Conservation (phyloP, 139 green algal species). For the Zygnema cylindricum region DNA sequence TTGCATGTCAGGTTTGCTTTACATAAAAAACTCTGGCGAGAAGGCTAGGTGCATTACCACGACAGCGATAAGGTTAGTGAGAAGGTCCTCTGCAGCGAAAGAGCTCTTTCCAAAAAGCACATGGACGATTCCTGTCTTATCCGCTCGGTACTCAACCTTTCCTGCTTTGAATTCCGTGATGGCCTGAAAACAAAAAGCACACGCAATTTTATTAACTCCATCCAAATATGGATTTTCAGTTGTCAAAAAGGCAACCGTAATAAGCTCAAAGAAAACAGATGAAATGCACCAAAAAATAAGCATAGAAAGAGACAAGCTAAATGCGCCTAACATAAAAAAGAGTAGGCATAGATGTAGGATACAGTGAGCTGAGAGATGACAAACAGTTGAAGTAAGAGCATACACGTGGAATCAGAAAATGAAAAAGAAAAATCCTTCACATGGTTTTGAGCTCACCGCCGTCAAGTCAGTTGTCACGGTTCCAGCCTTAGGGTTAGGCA, state of each 20-base stretch:
- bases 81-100: conserved; percentile 85
- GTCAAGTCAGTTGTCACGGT: conserved; percentile 98
- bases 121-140: conserved; percentile 98
- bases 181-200: conserved; percentile 82
- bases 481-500: conserved; percentile 99
- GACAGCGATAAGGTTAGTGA: conserved; percentile 93
- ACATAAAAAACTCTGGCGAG: too few relatives aligned
- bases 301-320: too few relatives aligned
- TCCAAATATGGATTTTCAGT: too few relatives aligned
- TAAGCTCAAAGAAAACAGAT: too few relatives aligned
- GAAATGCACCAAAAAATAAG: too few relatives aligned
- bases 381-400: neutral
- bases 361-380: neutral
- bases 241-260: too few relatives aligned
- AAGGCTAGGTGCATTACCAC: conserved; percentile 15
- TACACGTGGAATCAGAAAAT: neutral
- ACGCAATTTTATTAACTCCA: too few relatives aligned
- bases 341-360: too few relatives aligned
- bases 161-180: conserved; percentile 98
- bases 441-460: too few relatives aligned
- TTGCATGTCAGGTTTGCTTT: too few relatives aligned
- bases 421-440: neutral
- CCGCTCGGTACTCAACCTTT: conserved; percentile 98
- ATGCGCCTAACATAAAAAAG: too few relatives aligned
- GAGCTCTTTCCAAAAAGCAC: conserved; percentile 88